phyloP scores from a whole-genome alignment of 2,329 filamentous ascomycete species.

The Parasarocladium wereldwijsianum region DNA sequence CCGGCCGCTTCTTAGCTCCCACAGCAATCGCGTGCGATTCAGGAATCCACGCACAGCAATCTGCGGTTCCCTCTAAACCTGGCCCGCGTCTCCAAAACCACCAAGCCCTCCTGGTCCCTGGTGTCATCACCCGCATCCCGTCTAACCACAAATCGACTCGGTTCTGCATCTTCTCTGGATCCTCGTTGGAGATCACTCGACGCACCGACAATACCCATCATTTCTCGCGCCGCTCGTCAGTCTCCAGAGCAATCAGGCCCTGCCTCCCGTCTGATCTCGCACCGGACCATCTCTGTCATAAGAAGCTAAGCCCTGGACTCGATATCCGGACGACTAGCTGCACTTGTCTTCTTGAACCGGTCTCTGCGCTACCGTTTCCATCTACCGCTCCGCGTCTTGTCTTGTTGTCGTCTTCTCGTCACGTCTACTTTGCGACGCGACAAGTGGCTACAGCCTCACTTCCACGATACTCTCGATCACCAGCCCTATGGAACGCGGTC shows the following conservation, averaged over 20 bases:
- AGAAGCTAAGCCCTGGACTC: too few relatives aligned
- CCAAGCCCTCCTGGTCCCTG: conserved; percentile 14
- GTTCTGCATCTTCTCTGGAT: conserved; percentile 9
- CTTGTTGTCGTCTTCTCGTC: too few relatives aligned
- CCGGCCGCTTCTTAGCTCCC: too few relatives aligned
- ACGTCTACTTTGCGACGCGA: conserved; percentile 10
- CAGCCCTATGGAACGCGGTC: conserved; percentile 40
- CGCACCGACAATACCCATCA: too few relatives aligned
- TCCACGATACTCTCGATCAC: not conserved
- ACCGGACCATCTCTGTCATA: too few relatives aligned
- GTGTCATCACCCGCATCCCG: conserved; percentile 17
- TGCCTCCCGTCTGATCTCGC: too few relatives aligned
- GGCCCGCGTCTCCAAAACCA: conserved; percentile 18
- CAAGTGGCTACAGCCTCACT: conserved; percentile 11
- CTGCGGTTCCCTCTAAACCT: conserved; percentile 15
- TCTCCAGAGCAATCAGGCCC: too few relatives aligned
- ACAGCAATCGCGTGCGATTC: conserved; percentile 15
- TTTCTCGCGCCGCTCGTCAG: too few relatives aligned
- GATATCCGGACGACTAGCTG: too few relatives aligned
- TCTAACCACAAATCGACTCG: conserved; percentile 8
- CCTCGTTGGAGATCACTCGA: too few relatives aligned
- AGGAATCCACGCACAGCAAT: conserved; percentile 15
- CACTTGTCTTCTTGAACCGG: conserved; percentile 10
- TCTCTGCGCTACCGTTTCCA: too few relatives aligned
- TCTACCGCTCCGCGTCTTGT: conserved; percentile 3